Evolutionary conservation across 2,329 filamentous ascomycete genomes (phyloP), one percentile per base, ranked within the genome.

Genomic region (Fusarium siculi): DNA sequence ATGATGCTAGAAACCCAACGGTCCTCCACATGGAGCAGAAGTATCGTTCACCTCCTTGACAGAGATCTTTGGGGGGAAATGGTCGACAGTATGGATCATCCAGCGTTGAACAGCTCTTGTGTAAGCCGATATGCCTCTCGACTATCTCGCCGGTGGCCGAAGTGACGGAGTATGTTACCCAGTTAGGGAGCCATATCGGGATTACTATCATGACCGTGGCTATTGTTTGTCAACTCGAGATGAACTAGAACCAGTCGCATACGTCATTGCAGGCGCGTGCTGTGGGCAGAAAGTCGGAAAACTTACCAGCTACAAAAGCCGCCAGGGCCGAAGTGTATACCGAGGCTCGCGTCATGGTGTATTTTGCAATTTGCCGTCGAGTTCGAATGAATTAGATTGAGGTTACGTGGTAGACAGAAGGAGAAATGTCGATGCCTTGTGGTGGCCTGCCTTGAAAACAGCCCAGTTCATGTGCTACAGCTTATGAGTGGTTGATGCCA

Each of bases 1-100:
- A 93, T 58, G 92, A 93, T 85, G 97, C 94, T 73, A 97, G 83
- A 83, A 98, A 98, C 30, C 93, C 95, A 40, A 94, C 91, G 32
- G 91, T 94, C 66, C 93, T 89, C 96, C 96, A 99, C 88, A 97
- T 93, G 77, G 91, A 93, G 86, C 96, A 98, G 84, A 98, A 98
- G 78, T 91, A 90, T 57, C 90, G 87, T 75, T 92, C 89, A 32
- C 77, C 80, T n/a, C 77, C 81, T 30, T 79, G 76, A 65, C 83
- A 84, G 30, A 83, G 66, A 37, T 81, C 77, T 25, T 76, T 75
- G 25, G 76, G 74, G 21, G 81, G 82, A 54, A 81, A 83, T 19
- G 74, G 70, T 60, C 86, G 85, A 81, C 93, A 95, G 52, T 84
- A 82, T n/a, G 84, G 83, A 55, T 89, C 86, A 49, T 88, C 88